Evolutionary conservation across 805 yeast genomes (phyloP).

Genomic region (Yamadazyma akitaensis): DNA sequence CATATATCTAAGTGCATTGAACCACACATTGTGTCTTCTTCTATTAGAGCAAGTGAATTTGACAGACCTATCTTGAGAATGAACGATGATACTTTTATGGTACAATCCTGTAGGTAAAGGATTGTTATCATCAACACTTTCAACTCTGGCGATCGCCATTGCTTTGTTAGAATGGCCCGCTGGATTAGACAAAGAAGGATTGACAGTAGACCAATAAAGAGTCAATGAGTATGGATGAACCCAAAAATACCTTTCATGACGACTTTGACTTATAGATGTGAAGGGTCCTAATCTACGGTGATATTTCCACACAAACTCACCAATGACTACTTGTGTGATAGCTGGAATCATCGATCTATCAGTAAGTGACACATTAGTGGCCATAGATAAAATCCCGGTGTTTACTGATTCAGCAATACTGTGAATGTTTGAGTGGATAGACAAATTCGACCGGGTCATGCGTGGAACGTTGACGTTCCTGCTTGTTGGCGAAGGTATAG

Average conservation of each 20-base stretch:
- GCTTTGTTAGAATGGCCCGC: conserved; percentile 67
- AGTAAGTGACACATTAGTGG: conserved; percentile 62
- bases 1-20: conserved; percentile 73
- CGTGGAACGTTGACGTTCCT: conserved; percentile 14
- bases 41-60: conserved; percentile 86
- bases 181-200: conserved; percentile 73
- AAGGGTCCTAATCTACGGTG: conserved; percentile 74
- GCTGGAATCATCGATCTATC: conserved; percentile 77
- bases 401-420: conserved; percentile 32
- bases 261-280: conserved; percentile 67
- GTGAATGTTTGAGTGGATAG: conserved; percentile 23
- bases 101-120: conserved; percentile 87
- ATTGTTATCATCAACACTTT: conserved; percentile 77
- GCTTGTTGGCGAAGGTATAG: neutral
- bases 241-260: conserved; percentile 96
- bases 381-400: conserved; percentile 39
- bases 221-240: conserved; percentile 91
- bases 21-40: conserved; percentile 89
- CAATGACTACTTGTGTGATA: conserved; percentile 88
- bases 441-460: conserved; percentile 27
- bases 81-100: conserved; percentile 77
- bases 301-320: conserved; percentile 85
- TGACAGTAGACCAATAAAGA: conserved; percentile 80
- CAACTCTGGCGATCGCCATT: conserved; percentile 74
- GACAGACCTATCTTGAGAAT: conserved; percentile 60